Evolutionary conservation across 225 moss, liverwort and hornwort species (phyloP).

Genomic region (Thuidium tamariscinum): DNA sequence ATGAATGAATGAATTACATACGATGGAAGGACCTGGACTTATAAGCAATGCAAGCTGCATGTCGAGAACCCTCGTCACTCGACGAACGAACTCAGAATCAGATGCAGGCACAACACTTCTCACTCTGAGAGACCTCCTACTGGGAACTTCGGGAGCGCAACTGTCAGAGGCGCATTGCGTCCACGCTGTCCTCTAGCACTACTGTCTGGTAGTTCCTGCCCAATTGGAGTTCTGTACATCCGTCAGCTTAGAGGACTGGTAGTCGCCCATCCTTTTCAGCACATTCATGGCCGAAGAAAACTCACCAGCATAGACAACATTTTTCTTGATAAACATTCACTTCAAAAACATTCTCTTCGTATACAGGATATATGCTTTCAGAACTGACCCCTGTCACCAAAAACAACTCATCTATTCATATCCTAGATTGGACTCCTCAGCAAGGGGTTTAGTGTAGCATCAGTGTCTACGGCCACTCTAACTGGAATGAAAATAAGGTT

Average conservation of each 20-base stretch:
- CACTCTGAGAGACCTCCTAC: slow-evolving; percentile 16
- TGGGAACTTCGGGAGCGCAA: not conserved
- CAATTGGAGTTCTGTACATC: slow-evolving; percentile 11
- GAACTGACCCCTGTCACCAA: not conserved
- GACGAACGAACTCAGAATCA: not conserved
- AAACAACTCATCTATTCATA: not conserved
- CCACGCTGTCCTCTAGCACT: slow-evolving; percentile 1
- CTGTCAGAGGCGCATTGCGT: slow-evolving; percentile 5
- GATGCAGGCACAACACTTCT: slow-evolving; percentile 1
- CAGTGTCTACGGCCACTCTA: not conserved
- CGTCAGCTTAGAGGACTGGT: slow-evolving; percentile 4
- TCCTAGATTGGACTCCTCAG: not conserved
- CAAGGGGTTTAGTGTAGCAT: not conserved
- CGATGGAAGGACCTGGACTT: not conserved
- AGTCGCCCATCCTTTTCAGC: not conserved
- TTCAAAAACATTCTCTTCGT: not conserved
- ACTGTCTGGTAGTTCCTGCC: slow-evolving; percentile 9
- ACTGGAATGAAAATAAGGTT: not conserved
- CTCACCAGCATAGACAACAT: not conserved
- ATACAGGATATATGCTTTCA: not conserved
- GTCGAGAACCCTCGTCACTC: slow-evolving; percentile 5
- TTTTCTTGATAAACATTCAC: not conserved
- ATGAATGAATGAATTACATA: slow-evolving; percentile 4
- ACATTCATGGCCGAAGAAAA: not conserved
- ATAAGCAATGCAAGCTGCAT: slow-evolving; percentile 18